Percentiles rank a stretch among this genome's conserved stretches.
Evolutionary conservation across 2,329 filamentous ascomycete genomes (phyloP).

Genomic region (Xylariaceae sp.): DNA sequence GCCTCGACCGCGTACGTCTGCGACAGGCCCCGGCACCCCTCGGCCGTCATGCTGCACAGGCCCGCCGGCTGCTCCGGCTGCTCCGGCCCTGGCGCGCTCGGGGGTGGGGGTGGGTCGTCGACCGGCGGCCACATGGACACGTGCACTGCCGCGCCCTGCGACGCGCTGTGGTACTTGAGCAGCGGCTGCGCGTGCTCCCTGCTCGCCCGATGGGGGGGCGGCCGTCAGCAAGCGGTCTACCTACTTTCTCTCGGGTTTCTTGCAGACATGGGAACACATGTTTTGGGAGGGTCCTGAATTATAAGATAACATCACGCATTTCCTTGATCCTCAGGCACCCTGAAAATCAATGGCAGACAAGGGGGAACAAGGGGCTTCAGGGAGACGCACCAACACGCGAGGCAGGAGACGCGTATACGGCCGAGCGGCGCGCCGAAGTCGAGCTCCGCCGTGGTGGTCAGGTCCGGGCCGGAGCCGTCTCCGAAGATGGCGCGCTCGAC

Average conservation of each 20-base stretch:
- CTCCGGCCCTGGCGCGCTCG: too few relatives aligned
- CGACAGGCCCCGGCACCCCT: conserved; percentile 35
- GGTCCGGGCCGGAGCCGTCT: conserved; percentile 31
- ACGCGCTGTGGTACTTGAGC: conserved; percentile 37
- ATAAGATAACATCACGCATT: too few relatives aligned
- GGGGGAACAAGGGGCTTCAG: too few relatives aligned
- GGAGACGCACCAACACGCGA: conserved; percentile 45
- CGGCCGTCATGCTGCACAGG: conserved; percentile 25
- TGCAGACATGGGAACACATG: too few relatives aligned
- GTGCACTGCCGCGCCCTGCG: conserved; percentile 38
- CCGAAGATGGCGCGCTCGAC: conserved; percentile 45
- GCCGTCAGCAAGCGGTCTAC: too few relatives aligned
- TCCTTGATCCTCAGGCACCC: too few relatives aligned
- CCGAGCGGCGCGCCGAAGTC: conserved; percentile 25
- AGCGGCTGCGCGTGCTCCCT: conserved; percentile 44
- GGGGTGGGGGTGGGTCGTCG: too few relatives aligned
- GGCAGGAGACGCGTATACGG: conserved; percentile 30
- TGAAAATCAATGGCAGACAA: too few relatives aligned
- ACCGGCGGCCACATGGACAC: conserved; percentile 38
- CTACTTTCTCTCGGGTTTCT: too few relatives aligned
- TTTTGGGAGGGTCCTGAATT: too few relatives aligned
- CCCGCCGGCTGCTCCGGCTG: too few relatives aligned
- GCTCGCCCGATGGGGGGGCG: too few relatives aligned
- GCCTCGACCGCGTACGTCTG: conserved; percentile 51
- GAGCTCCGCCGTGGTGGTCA: conserved; percentile 32